These are phyloP conservation scores for Dactylorhiza incarnata DNA, from an alignment of 106 monocot species.

Conservation along the genomic window DNA sequence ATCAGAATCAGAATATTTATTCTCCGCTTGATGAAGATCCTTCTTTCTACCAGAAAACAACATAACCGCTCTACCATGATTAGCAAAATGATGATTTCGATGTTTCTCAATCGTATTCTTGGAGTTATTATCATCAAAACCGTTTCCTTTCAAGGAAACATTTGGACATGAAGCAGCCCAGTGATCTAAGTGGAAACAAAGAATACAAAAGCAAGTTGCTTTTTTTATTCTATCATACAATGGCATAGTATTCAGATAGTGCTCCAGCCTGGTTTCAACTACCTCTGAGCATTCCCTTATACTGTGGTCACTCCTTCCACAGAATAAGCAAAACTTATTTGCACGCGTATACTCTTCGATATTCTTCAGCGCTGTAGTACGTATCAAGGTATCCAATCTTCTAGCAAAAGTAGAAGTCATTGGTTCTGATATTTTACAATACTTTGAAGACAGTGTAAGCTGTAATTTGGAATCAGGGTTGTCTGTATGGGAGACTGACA, in stretches of 20 bases:
- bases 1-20: neutral
- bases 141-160: neutral
- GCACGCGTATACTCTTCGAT: neutral
- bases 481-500: neutral
- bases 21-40: constrained; percentile 1
- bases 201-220: constrained; percentile 33
- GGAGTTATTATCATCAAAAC: neutral
- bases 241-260: neutral
- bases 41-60: neutral
- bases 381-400: constrained; percentile 44
- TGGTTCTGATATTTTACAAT: constrained; percentile 25
- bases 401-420: constrained; percentile 48
- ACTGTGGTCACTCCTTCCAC: neutral
- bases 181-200: constrained; percentile 18
- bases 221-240: neutral
- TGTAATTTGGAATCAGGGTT: constrained; percentile 26
- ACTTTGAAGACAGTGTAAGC: constrained; percentile 28
- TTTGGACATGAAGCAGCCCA: constrained; percentile 3
- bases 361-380: constrained; percentile 10
- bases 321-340: neutral
- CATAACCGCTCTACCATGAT: no score
- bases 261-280: neutral
- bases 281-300: neutral
- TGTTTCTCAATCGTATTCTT: neutral
- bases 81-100: neutral